Conservation (phyloP, 306 rosid species). For the Cicer yamashitae region DNA sequence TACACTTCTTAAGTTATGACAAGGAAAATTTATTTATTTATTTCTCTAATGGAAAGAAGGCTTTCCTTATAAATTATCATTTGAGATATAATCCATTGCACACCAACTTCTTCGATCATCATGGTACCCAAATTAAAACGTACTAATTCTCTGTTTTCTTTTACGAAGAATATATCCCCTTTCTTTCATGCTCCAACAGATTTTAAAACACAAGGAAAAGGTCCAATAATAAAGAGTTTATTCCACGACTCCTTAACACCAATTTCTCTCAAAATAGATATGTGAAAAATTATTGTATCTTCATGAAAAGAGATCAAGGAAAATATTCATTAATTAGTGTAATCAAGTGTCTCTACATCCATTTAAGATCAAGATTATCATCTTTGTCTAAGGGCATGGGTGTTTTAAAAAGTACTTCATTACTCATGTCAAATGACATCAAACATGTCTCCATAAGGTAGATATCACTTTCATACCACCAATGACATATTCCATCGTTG, state of each 20-base stretch:
- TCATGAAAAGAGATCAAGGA: neutral
- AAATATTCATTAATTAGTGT: neutral
- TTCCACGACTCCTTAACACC: neutral
- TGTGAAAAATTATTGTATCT: neutral
- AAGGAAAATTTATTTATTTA: too few relatives aligned
- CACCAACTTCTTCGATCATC: too few relatives aligned
- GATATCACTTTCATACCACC: neutral
- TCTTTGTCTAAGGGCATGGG: neutral
- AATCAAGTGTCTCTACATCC: neutral
- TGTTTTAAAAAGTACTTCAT: neutral
- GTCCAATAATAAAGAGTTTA: neutral
- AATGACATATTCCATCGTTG: neutral
- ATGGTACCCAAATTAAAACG: too few relatives aligned
- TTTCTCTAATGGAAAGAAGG: too few relatives aligned
- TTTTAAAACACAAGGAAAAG: neutral
- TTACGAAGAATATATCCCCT: neutral
- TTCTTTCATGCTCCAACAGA: neutral
- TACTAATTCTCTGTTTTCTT: neutral
- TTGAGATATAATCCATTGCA: too few relatives aligned
- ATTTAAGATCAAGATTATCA: too few relatives aligned
- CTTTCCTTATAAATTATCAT: too few relatives aligned
- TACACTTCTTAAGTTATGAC: too few relatives aligned
- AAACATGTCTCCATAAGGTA: too few relatives aligned
- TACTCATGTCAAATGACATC: neutral
- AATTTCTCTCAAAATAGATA: neutral